Conservation (phyloP, 345 rosid species). For the Limnanthes douglasii region DNA sequence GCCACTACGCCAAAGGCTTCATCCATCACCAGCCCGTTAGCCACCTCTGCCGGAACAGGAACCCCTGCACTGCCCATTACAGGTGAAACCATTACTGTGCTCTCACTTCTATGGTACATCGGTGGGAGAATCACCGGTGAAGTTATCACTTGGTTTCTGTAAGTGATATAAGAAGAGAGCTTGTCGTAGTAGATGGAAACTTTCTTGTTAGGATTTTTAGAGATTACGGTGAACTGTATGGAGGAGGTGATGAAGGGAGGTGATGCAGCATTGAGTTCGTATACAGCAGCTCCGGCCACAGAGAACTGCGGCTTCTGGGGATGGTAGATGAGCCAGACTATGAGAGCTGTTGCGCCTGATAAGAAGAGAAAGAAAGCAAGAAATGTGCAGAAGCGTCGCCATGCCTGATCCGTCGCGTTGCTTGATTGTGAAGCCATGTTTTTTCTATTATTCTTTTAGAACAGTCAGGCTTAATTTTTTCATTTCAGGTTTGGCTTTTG, state of each 20-base stretch:
- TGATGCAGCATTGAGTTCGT: constrained; percentile 32
- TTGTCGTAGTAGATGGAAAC: constrained; percentile 36
- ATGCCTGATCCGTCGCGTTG: not conserved
- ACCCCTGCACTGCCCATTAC: constrained; percentile 30
- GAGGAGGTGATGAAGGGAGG: constrained; percentile 36
- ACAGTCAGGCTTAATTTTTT: too few relatives aligned
- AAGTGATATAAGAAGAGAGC: constrained; percentile 30
- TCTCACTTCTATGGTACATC: constrained; percentile 25
- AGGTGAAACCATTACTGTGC: constrained; percentile 34
- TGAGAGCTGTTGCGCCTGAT: constrained; percentile 22
- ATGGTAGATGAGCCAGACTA: constrained; percentile 42
- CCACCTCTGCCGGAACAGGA: constrained; percentile 33
- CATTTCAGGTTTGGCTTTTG: too few relatives aligned
- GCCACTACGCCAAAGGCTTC: constrained; percentile 45
- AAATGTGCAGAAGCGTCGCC: constrained; percentile 5
- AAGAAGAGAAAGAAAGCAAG: constrained; percentile 26
- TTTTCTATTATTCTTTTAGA: too few relatives aligned
- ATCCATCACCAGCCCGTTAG: constrained; percentile 39
- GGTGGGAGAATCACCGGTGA: constrained; percentile 24
- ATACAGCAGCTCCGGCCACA: constrained; percentile 33
- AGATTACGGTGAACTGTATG: constrained; percentile 50
- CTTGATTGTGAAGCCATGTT: too few relatives aligned
- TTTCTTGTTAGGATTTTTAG: constrained; percentile 46
- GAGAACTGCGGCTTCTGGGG: constrained; percentile 41
- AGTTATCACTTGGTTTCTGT: constrained; percentile 39